Evolutionary conservation across 768 basidiomycete genomes (phyloP).

Genomic region (Rhizopogon salebrosus): DNA sequence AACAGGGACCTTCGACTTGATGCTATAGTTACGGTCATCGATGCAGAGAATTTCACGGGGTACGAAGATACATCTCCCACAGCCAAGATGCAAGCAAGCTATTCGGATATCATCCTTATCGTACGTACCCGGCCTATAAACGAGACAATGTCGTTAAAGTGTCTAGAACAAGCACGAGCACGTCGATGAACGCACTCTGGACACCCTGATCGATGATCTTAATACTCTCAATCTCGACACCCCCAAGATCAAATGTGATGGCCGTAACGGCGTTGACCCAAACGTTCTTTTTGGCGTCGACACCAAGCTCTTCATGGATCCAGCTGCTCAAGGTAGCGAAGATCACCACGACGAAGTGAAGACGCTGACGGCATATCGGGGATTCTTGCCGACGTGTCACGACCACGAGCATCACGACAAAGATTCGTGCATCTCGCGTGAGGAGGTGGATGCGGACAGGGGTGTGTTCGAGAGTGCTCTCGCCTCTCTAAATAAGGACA

Average conservation of each 20-base stretch:
- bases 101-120: constrained; percentile 86
- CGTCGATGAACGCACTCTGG: constrained; percentile 71
- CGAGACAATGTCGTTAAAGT: constrained; percentile 4
- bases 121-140: constrained; percentile 36
- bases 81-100: constrained; percentile 92
- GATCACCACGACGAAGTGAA: constrained; percentile 83
- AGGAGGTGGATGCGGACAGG: constrained; percentile 26
- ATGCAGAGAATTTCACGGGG: constrained; percentile 86
- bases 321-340: not conserved
- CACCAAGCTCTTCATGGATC: constrained; percentile 61
- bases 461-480: constrained; percentile 44
- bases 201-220: constrained; percentile 81
- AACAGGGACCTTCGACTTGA: constrained; percentile 74
- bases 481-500: constrained; percentile 53
- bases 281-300: constrained; percentile 85
- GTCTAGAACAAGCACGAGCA: constrained; percentile 87
- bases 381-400: constrained; percentile 16
- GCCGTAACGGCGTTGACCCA: constrained; percentile 65
- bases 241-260: constrained; percentile 72
- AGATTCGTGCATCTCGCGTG: constrained; percentile 4
- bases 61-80: constrained; percentile 93
- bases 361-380: constrained; percentile 59
- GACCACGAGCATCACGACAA: constrained; percentile 14
- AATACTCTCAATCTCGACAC: constrained; percentile 87
- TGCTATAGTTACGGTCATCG: constrained; percentile 86